A percentile compares a stretch with the other conserved stretches of the same genome.
Conservation (phyloP, 768 basidiomycete species). For the Coprinopsis strossmayeri region DNA sequence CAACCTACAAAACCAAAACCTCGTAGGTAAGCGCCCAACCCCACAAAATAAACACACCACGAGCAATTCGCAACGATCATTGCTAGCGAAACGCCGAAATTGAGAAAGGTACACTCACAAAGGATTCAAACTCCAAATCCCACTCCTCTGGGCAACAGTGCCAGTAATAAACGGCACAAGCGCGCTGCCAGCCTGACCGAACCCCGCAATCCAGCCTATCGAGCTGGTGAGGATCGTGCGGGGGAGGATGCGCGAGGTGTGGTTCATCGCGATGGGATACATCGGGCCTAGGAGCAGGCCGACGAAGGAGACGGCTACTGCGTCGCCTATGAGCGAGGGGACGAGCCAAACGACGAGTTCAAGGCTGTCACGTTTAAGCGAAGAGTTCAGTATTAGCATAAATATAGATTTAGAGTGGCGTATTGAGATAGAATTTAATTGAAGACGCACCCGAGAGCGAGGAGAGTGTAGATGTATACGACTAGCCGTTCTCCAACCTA, state of each 20-base stretch:
- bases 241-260: conserved; percentile 62
- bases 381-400: too few relatives aligned
- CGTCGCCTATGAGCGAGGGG: conserved; percentile 60
- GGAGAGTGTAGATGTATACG: conserved; percentile 43
- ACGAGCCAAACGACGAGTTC: conserved; percentile 67
- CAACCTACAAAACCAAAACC: conserved; percentile 38
- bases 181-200: conserved; percentile 69
- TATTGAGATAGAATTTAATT: conserved; percentile 1
- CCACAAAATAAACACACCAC: not conserved
- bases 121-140: conserved; percentile 55
- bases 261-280: conserved; percentile 71
- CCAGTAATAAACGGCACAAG: conserved; percentile 70
- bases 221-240: conserved; percentile 59
- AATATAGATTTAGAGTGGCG: too few relatives aligned
- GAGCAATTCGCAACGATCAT: too few relatives aligned
- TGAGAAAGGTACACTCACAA: conserved; percentile 37
- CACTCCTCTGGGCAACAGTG: conserved; percentile 54
- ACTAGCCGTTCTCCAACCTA: conserved; percentile 48
- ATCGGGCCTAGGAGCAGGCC: conserved; percentile 72
- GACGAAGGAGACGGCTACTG: conserved; percentile 55
- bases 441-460: conserved; percentile 46
- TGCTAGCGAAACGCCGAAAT: too few relatives aligned
- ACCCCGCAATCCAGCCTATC: conserved; percentile 63
- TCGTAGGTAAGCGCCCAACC: too few relatives aligned
- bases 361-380: conserved; percentile 29